A percentile compares a stretch with the other conserved stretches of the same genome.
phyloP scores from a whole-genome alignment of 108 stramenopile genomes.

The Schizochytrium sp. region DNA sequence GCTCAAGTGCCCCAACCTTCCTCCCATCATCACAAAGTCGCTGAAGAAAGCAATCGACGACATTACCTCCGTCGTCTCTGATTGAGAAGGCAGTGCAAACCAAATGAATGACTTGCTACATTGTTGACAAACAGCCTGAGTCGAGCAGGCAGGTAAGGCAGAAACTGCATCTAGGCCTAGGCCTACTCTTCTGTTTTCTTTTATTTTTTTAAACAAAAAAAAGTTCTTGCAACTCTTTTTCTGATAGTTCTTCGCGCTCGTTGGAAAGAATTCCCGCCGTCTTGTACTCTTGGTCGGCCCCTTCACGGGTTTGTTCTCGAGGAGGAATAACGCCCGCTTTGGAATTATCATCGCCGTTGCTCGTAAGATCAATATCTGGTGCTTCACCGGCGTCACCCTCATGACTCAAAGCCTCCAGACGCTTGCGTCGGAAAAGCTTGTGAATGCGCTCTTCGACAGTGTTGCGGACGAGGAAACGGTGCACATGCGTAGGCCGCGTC shows the following conservation, averaged over 20 bases:
- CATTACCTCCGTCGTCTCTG: no score
- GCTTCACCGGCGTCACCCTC: not conserved
- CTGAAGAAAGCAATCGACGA: no score
- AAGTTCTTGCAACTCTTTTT: not conserved
- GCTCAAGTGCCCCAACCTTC: no score
- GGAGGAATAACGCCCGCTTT: not conserved
- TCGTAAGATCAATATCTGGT: not conserved
- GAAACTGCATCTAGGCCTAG: no score
- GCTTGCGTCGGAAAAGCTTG: not conserved
- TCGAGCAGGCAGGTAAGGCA: not conserved
- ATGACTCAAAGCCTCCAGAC: not conserved
- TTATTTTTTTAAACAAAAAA: no score
- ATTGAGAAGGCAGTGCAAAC: no score
- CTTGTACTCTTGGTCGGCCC: not conserved
- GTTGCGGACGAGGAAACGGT: not conserved
- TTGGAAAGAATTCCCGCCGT: not conserved
- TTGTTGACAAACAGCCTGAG: not conserved
- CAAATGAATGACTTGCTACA: no score
- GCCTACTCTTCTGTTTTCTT: not conserved
- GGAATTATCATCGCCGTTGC: not conserved
- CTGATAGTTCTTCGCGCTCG: not conserved
- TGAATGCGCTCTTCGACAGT: conserved; percentile 21
- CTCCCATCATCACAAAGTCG: no score
- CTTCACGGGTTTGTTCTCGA: not conserved
- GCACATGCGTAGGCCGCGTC: not conserved